Evolutionary conservation across 352 stramenopile species (phyloP).

Genomic region (Phytophthora constricta): DNA sequence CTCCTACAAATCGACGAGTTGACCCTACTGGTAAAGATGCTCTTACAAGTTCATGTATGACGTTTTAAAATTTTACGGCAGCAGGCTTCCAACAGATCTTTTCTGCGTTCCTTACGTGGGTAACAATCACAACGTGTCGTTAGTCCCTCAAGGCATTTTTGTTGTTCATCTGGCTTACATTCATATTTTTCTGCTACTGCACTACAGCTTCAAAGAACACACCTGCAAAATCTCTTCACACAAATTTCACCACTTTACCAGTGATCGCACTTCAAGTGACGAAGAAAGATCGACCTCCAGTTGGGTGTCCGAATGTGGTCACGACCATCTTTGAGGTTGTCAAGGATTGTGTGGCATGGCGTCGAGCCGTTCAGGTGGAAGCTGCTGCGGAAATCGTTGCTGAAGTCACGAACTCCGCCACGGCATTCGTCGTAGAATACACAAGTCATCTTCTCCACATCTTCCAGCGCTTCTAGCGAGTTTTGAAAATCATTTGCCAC

Average conservation of each 20-base stretch:
- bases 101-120: too few species aligned
- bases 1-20: too few species aligned
- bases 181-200: conserved; percentile 24
- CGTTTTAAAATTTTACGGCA: too few species aligned
- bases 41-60: too few species aligned
- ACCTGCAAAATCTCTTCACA: background rate
- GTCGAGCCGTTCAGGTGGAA: conserved; percentile 68
- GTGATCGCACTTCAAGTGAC: conserved; percentile 64
- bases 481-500: conserved; percentile 25
- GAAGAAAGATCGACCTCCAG: conserved; percentile 77
- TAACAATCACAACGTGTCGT: too few species aligned
- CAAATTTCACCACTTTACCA: conserved; percentile 17
- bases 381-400: conserved; percentile 61
- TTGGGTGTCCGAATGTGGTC: conserved; percentile 71
- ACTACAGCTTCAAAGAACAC: conserved; percentile 21
- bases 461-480: conserved; percentile 54
- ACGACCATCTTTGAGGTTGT: conserved; percentile 57
- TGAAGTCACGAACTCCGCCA: conserved; percentile 72
- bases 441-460: conserved; percentile 91
- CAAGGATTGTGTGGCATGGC: conserved; percentile 69
- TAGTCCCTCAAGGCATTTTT: too few species aligned
- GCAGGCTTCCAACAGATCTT: too few species aligned
- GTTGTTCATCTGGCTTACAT: conserved; percentile 24
- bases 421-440: conserved; percentile 89
- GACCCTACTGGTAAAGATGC: too few species aligned